Evolutionary conservation across 805 yeast species (phyloP), one percentile per base, ranked within the genome.

Genomic region (Barnettozyma sucrosica): DNA sequence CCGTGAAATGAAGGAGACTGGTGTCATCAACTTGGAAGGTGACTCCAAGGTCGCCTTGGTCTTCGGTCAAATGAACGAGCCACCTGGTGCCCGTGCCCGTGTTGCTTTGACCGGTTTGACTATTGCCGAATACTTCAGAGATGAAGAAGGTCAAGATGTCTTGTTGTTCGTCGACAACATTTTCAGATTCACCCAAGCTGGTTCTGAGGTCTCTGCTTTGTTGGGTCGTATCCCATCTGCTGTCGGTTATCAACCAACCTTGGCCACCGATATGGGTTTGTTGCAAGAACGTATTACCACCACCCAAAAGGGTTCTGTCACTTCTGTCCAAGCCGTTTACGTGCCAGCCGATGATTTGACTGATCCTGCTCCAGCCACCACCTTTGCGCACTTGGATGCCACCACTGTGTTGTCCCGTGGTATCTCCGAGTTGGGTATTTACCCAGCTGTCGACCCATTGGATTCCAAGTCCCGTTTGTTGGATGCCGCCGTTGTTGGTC

Each of bases 71-170:
- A 92, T 92, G 99, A 92, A 92, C 83, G 99, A 92, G 83, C 99
- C 99, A 69, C 99, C 99, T 64, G 99, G 99, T 79, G 99, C 99
- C 67, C 90, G 99, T 85, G 97, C 99, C 67, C 92, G 99, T 83
- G 98, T 93, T 72, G 99, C 99, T 66, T 80, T 92, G 73, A 93
- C 99, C 64, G 99, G 99, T 85, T 84, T 92, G 75, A 92, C 99
- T 76, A 89, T 92, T 73, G 99, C 99, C 66, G 99, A 92, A 81
- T 92, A 93, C 83, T 92, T 92, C 93, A 93, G 99, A 89, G 99
- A 92, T 76, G 98, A 88, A 77, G 99, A 92, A 81, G 99, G 99
- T 76, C 97, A 93, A 82, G 99, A 93, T 85, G 99, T 92, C 77
- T 83, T 92, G 83, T 83, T 92, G 73, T 92, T 93, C 83, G 87